Evolutionary conservation across 169 alveolate genomes (phyloP), one percentile per base, ranked within the genome.

Genomic region (Plasmodium berghei): DNA sequence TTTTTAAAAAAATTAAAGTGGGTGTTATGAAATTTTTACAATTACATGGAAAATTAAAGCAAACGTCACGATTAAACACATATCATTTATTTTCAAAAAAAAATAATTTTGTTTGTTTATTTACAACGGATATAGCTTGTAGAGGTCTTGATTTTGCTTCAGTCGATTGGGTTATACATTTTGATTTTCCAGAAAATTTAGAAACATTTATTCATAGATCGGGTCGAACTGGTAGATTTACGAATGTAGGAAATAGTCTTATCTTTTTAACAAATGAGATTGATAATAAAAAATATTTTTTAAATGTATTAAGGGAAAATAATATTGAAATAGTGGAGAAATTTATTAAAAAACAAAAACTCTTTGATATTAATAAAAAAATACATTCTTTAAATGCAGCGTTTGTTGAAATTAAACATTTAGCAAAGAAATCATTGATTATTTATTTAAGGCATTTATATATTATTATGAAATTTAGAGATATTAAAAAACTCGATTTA

Each of bases 191-290:
- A 4, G 99, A 97, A 71, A 95, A 97, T 67, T 94, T 98, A 26
- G 98, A 98, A 91, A 98, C 98, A 67, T 98, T 97, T 88, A 96
- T 98, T 54, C 99, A 98, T 91, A 93, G 99, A 87, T 99, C 98
- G 4, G 99, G 99, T 24, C 95, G 99, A 91, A 98, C 99, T 1
- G 99, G 99, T 20, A 96, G 99, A 56, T 96, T 96, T 89, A 96
- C 98, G 77, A 92, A 91, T 22, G 67, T 73, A 4, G 99, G 99
- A 0, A 89, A 87, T 52, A 92, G 96, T 8, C 80, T 95, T 52
- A 61, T 94, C 24, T 88, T 95, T 26, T 62, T 93, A 40, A 48
- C 92, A 52, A 92, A 77, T 26, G 73, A 87, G 42, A 77, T 42
- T 77, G 89, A 77, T 58, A 64, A 77, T 70, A 77, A 77, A 4